Conservation (phyloP, 805 yeast species). For the Metschnikowia kunwiensis region DNA sequence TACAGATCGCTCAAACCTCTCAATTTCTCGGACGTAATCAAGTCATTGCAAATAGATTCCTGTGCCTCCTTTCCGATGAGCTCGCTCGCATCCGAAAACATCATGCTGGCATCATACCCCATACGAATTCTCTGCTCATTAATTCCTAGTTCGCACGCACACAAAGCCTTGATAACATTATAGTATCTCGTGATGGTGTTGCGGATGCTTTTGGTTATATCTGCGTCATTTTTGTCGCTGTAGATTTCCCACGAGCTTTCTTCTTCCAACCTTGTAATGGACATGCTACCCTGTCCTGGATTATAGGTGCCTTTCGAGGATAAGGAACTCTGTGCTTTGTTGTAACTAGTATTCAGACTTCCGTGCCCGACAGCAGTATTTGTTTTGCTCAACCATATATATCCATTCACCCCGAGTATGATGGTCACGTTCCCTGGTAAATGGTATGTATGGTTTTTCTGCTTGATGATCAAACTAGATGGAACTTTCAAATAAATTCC, state of each 20-base stretch:
- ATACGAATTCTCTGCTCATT: conserved; percentile 73
- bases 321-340: conserved; percentile 39
- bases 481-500: conserved; percentile 84
- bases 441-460: conserved; percentile 81
- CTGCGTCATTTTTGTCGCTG: conserved; percentile 76
- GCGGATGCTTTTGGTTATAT: conserved; percentile 58
- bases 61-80: conserved; percentile 70
- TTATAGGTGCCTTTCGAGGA: conserved; percentile 39
- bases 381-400: conserved; percentile 84
- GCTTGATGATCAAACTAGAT: conserved; percentile 73
- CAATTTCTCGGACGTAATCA: conserved; percentile 69
- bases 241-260: conserved; percentile 95
- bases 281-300: conserved; percentile 57
- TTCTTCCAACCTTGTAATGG: conserved; percentile 84
- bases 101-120: conserved; percentile 89
- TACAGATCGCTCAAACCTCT: conserved; percentile 52
- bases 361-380: conserved; percentile 2
- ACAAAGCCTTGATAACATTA: conserved; percentile 77
- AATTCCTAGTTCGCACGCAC: conserved; percentile 82
- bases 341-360: conserved; percentile 23
- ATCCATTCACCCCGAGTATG: conserved; percentile 93
- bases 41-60: conserved; percentile 69
- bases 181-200: conserved; percentile 80
- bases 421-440: conserved; percentile 93
- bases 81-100: conserved; percentile 46